phyloP scores from a whole-genome alignment of 306 rosid species.

The Luffa aegyptiaca region DNA sequence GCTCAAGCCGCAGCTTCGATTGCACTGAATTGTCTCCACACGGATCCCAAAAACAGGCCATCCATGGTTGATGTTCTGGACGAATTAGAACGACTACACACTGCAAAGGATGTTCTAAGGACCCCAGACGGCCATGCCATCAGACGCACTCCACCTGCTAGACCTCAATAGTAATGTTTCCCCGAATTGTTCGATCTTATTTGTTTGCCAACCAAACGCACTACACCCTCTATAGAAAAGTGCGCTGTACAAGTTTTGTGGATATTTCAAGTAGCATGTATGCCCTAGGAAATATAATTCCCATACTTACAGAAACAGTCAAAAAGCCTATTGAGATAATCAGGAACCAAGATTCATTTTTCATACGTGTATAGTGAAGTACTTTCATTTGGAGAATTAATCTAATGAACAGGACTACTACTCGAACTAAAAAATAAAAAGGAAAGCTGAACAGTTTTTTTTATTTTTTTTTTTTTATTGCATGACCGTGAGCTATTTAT shows the following conservation, averaged over 20 bases:
- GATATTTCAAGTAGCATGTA: background rate
- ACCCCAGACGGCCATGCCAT: background rate
- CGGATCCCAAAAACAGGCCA: slow-evolving; percentile 65
- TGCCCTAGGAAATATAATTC: background rate
- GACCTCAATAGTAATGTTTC: background rate
- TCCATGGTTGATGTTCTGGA: slow-evolving; percentile 50
- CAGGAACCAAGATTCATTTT: background rate
- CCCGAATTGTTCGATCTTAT: background rate
- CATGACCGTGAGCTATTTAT: too few relatives aligned
- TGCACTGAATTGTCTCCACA: slow-evolving; percentile 49
- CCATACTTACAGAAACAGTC: background rate
- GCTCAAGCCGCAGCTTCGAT: slow-evolving; percentile 76
- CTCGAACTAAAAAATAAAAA: too few relatives aligned
- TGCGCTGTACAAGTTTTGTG: background rate
- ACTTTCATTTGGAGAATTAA: background rate
- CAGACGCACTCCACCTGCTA: background rate
- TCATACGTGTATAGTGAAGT: background rate
- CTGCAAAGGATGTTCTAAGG: slow-evolving; percentile 22
- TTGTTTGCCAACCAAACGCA: background rate
- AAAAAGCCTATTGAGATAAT: background rate
- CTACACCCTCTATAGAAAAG: background rate
- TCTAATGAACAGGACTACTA: background rate
- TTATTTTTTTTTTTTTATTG: too few relatives aligned
- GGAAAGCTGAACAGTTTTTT: too few relatives aligned
- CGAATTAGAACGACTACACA: slow-evolving; percentile 40